These are phyloP conservation scores for Sicyos baderoa DNA, from an alignment of 306 rosid genomes.

Conservation along the genomic window DNA sequence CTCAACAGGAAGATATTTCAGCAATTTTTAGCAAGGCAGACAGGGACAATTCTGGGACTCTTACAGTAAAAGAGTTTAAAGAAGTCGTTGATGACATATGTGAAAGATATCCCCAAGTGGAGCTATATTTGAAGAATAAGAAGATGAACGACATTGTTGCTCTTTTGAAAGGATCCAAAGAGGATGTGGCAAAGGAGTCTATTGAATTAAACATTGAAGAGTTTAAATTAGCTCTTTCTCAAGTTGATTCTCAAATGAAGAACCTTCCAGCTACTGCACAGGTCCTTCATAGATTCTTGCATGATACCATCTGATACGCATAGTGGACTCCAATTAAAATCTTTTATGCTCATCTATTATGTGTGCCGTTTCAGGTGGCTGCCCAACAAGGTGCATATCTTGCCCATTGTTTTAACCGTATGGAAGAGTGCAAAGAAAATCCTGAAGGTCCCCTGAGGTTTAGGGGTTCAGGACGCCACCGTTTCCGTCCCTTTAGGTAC, in stretches of 20 bases:
- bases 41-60: slow-evolving; percentile 70
- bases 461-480: slow-evolving; percentile 91
- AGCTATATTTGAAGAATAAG: slow-evolving; percentile 62
- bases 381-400: slow-evolving; percentile 86
- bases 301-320: neutral
- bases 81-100: slow-evolving; percentile 70
- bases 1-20: slow-evolving; percentile 62
- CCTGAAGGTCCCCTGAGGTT: slow-evolving; percentile 97
- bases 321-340: neutral
- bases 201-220: slow-evolving; percentile 61
- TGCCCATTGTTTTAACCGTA: slow-evolving; percentile 68
- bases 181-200: slow-evolving; percentile 44
- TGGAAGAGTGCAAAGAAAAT: slow-evolving; percentile 60
- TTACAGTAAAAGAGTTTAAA: slow-evolving; percentile 56
- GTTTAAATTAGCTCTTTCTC: slow-evolving; percentile 67
- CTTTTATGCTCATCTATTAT: slow-evolving; percentile 20
- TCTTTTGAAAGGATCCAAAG: slow-evolving; percentile 56
- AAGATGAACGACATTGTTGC: slow-evolving; percentile 59
- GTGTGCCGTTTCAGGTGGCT: slow-evolving; percentile 74
- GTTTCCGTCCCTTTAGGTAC: slow-evolving; percentile 85
- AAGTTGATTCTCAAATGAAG: slow-evolving; percentile 94
- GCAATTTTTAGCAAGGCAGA: slow-evolving; percentile 80
- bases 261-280: slow-evolving; percentile 96
- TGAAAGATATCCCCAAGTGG: slow-evolving; percentile 92
- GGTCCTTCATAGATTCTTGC: slow-evolving; percentile 34